phyloP scores from a whole-genome alignment of 2,329 filamentous ascomycete species.

The Sordariomycetes sp. region DNA sequence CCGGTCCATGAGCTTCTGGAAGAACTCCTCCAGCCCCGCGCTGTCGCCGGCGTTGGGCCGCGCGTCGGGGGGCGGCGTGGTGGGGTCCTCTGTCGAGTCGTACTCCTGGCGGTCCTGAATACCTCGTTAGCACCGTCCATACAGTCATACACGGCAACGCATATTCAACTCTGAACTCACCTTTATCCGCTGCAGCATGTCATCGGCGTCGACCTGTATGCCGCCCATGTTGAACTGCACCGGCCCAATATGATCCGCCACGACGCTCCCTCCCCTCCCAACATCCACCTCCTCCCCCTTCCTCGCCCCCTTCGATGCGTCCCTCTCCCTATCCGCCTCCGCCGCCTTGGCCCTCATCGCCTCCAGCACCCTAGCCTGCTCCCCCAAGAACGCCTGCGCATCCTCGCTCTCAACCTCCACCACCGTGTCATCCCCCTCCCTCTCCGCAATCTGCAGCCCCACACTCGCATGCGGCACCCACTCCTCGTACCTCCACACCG shows the following conservation, averaged over 20 bases:
- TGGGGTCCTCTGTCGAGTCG: slow-evolving; percentile 26
- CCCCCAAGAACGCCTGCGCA: slow-evolving; percentile 62
- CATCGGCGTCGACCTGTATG: slow-evolving; percentile 89
- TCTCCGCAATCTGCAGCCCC: slow-evolving; percentile 39
- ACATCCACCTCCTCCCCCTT: slow-evolving; percentile 12
- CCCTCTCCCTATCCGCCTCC: slow-evolving; percentile 14
- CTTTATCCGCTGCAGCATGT: slow-evolving; percentile 79
- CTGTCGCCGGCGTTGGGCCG: slow-evolving; percentile 33
- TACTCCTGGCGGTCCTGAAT: slow-evolving; percentile 43
- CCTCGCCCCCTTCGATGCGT: slow-evolving; percentile 14
- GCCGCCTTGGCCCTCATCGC: slow-evolving; percentile 41
- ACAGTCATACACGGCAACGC: no score
- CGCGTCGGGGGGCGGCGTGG: slow-evolving; percentile 21
- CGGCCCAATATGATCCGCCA: slow-evolving; percentile 76
- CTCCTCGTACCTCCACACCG: slow-evolving; percentile 46
- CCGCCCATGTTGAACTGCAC: slow-evolving; percentile 98
- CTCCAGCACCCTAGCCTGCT: slow-evolving; percentile 68
- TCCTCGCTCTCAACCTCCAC: slow-evolving; percentile 53
- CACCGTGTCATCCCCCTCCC: slow-evolving; percentile 21
- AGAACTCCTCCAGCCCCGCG: slow-evolving; percentile 46
- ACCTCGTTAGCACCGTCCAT: not conserved
- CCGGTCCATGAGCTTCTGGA: slow-evolving; percentile 45
- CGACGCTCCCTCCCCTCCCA: slow-evolving; percentile 18
- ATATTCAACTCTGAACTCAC: no score
- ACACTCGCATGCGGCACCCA: slow-evolving; percentile 64